phyloP scores from a whole-genome alignment of 441 rosid genomes.

The Adansonia rubrostipa region DNA sequence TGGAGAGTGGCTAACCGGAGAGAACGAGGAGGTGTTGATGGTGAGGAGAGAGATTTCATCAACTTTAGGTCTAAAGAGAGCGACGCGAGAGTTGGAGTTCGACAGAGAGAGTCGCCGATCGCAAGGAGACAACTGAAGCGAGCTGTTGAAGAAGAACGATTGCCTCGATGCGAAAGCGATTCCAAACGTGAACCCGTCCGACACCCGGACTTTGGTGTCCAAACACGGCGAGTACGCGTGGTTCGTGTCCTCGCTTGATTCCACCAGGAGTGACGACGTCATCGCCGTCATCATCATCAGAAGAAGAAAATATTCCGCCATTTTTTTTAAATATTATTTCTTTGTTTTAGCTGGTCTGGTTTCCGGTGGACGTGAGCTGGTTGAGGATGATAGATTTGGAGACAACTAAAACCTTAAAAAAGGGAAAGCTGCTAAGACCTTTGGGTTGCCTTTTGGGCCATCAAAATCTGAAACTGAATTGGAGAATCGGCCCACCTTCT shows the following conservation, averaged over 20 bases:
- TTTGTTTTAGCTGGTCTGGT: no score
- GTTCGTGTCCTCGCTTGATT: slow-evolving; percentile 53
- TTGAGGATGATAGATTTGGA: no score
- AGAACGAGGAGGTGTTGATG: slow-evolving; percentile 69
- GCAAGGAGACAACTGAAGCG: slow-evolving; percentile 77
- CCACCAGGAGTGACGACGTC: slow-evolving; percentile 35
- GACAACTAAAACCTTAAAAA: no score
- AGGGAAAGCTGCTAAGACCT: no score
- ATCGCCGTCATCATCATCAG: slow-evolving; percentile 37
- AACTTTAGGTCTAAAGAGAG: slow-evolving; percentile 84
- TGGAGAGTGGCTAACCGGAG: slow-evolving; percentile 54
- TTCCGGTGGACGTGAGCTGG: no score
- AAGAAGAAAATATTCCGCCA: slow-evolving; percentile 33
- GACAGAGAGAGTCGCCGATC: slow-evolving; percentile 68
- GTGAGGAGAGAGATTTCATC: slow-evolving; percentile 97
- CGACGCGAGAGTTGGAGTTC: slow-evolving; percentile 57
- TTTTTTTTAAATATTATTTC: no score
- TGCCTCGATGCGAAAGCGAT: slow-evolving; percentile 65
- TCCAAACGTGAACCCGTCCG: slow-evolving; percentile 82
- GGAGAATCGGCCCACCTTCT: no score
- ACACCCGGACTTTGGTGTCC: slow-evolving; percentile 59
- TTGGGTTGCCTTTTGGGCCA: no score
- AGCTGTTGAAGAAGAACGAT: slow-evolving; percentile 49
- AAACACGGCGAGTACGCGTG: slow-evolving; percentile 62
- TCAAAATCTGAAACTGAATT: no score